Evolutionary conservation across 306 rosid genomes (phyloP).

Genomic region (Purshia tridentata): DNA sequence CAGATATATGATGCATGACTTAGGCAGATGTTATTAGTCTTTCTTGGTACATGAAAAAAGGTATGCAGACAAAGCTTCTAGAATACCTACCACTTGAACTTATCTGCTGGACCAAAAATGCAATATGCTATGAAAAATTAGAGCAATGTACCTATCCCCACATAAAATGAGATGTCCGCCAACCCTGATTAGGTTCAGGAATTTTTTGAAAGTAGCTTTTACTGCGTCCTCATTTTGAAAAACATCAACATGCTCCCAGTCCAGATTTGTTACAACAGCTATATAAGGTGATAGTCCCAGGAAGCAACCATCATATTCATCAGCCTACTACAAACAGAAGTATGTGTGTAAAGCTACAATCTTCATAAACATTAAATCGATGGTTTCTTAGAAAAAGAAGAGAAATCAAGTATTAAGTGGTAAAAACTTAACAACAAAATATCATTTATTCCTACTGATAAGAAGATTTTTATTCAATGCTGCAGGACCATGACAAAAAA

Average conservation of each 20-base stretch:
- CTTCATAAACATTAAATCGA: neutral
- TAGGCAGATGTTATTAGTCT: neutral
- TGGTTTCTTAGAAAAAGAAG: neutral
- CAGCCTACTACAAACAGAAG: constrained; percentile 30
- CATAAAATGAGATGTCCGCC: constrained; percentile 31
- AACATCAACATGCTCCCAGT: constrained; percentile 38
- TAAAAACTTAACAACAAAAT: neutral
- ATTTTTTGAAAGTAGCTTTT: constrained; percentile 21
- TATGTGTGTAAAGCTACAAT: neutral
- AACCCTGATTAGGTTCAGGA: constrained; percentile 29
- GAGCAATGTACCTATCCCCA: constrained; percentile 30
- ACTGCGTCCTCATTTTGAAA: constrained; percentile 33
- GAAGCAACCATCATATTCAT: constrained; percentile 36
- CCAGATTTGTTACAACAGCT: constrained; percentile 27
- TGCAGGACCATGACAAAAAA: neutral
- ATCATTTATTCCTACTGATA: neutral
- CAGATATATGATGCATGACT: neutral
- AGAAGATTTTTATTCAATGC: neutral
- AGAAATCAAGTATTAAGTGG: neutral
- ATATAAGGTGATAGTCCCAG: constrained; percentile 27
- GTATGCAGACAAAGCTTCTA: neutral
- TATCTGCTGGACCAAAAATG: neutral
- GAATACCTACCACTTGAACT: neutral
- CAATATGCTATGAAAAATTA: neutral
- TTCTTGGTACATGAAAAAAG: neutral